Percentiles rank a stretch among this genome's conserved stretches.
Evolutionary conservation across 805 yeast species (phyloP).

Genomic region (Zygosaccharomyces kombuchaensis): DNA sequence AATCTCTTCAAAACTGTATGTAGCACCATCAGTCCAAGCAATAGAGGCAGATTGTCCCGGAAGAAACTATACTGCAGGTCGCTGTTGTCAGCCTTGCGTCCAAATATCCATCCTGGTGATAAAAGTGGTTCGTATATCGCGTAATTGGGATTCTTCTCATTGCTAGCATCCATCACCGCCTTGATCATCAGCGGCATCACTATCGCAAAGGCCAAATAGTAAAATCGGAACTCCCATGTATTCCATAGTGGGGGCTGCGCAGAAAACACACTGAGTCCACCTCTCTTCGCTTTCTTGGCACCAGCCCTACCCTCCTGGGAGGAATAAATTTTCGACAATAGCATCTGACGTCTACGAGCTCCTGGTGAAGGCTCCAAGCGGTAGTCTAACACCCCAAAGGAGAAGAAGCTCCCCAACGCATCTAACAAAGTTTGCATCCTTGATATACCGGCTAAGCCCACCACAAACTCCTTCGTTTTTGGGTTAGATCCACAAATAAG

Average conservation of each 20-base stretch:
- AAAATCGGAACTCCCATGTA: slow-evolving; percentile 69
- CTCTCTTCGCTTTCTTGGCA: slow-evolving; percentile 7
- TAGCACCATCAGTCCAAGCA: slow-evolving; percentile 48
- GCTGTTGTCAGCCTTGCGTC: slow-evolving; percentile 86
- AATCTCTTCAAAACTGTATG: slow-evolving; percentile 53
- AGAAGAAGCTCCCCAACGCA: slow-evolving; percentile 18
- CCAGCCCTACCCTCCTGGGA: neutral
- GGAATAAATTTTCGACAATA: slow-evolving; percentile 15
- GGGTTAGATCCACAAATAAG: neutral
- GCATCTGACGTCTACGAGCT: slow-evolving; percentile 13
- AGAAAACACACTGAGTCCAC: neutral
- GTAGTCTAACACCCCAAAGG: slow-evolving; percentile 28
- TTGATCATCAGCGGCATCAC: slow-evolving; percentile 80
- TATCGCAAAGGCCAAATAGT: slow-evolving; percentile 55
- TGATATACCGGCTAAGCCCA: neutral
- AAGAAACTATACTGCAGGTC: slow-evolving; percentile 87
- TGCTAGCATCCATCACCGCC: slow-evolving; percentile 77
- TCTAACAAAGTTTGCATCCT: slow-evolving; percentile 1
- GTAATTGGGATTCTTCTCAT: slow-evolving; percentile 70
- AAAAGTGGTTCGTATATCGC: slow-evolving; percentile 55
- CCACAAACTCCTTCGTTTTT: neutral
- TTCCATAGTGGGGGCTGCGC: slow-evolving; percentile 49
- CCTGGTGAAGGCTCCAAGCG: slow-evolving; percentile 25
- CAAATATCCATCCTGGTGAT: slow-evolving; percentile 83
- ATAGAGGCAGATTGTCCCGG: slow-evolving; percentile 67